Conservation (phyloP, 495 filamentous ascomycete genomes). For the Penicillium canescens region DNA sequence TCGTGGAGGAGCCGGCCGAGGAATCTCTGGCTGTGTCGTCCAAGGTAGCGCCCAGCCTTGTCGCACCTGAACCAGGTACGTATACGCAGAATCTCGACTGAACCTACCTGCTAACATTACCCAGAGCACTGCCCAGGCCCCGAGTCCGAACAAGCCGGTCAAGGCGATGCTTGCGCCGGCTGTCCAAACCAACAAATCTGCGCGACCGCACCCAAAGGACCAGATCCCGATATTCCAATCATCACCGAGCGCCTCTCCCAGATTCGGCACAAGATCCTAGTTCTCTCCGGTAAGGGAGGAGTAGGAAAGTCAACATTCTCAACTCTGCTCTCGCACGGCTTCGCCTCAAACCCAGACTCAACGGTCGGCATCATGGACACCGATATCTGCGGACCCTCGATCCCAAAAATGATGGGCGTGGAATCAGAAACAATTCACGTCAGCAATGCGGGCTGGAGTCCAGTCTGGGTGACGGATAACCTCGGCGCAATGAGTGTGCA, state of each 20-base stretch:
- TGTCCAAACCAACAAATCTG: conserved; percentile 97
- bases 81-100: conserved; percentile 8
- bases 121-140: conserved; percentile 93
- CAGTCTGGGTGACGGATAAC: conserved; percentile 91
- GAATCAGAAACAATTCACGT: conserved; percentile 90
- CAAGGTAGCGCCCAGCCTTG: conserved; percentile 72
- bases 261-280: conserved; percentile 86
- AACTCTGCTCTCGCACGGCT: conserved; percentile 80
- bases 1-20: conserved; percentile 65
- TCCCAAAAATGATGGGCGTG: conserved; percentile 98
- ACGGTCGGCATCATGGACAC: conserved; percentile 95
- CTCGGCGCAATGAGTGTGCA: conserved; percentile 94
- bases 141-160: conserved; percentile 81
- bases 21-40: conserved; percentile 68
- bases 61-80: conserved; percentile 85
- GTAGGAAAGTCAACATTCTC: conserved; percentile 96
- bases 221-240: conserved; percentile 88
- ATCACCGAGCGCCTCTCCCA: conserved; percentile 80
- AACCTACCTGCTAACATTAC: conserved; percentile 4
- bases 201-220: conserved; percentile 90
- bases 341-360: conserved; percentile 71
- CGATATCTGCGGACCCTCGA: conserved; percentile 91
- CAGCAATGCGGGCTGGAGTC: conserved; percentile 79
- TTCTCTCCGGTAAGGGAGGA: conserved; percentile 92
- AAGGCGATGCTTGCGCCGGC: conserved; percentile 84